Base-by-base conservation (phyloP, 768 basidiomycete species). In the Lentinula raphanica region DNA sequence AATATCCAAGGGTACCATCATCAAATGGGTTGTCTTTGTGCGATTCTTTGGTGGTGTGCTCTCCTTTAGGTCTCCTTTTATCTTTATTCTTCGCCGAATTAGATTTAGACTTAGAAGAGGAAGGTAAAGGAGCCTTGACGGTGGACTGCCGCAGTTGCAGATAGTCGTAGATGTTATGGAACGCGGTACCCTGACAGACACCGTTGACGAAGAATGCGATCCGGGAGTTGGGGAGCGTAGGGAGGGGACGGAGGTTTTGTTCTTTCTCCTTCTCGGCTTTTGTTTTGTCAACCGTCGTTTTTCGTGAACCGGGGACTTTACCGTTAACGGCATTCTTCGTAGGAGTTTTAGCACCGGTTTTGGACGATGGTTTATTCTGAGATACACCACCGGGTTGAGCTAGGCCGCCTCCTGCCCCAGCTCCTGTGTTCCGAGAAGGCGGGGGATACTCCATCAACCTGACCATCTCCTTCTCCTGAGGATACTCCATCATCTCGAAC, bases 201-300 rank as follows among this genome's bases (percentile, higher is more conserved):
- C 97, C 97, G 63, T 99, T 98, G 44, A 97, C 78, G 71, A 93
- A 98, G 75, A 98, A 98, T 1, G 86, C 86, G 55, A 98, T 79
- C 45, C 80, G 80, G 0, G 94, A 95, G 29, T 80, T 82, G 1
- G 76, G 69, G 3, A 97, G 78, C 25, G 76, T 83, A 1, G 92
- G 88, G 5, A 98, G 72, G 1, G 86, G 76, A 0, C 93, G 82
- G 15, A 86, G 29, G 80, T n/a, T n/a, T n/a, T n/a, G n/a, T n/a
- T n/a, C n/a, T n/a, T n/a, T n/a, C n/a, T n/a, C n/a, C n/a, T n/a
- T n/a, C n/a, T n/a, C n/a, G n/a, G n/a, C n/a, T n/a, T n/a, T n/a
- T n/a, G n/a, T n/a, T n/a, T n/a, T n/a, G n/a, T n/a, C n/a, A n/a
- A n/a, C n/a, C n/a, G n/a, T n/a, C n/a, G n/a, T n/a, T n/a, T n/a